Evolutionary conservation across 2,329 filamentous ascomycete species (phyloP), one percentile per base, ranked within the genome.

Genomic region (Verticillium longisporum): DNA sequence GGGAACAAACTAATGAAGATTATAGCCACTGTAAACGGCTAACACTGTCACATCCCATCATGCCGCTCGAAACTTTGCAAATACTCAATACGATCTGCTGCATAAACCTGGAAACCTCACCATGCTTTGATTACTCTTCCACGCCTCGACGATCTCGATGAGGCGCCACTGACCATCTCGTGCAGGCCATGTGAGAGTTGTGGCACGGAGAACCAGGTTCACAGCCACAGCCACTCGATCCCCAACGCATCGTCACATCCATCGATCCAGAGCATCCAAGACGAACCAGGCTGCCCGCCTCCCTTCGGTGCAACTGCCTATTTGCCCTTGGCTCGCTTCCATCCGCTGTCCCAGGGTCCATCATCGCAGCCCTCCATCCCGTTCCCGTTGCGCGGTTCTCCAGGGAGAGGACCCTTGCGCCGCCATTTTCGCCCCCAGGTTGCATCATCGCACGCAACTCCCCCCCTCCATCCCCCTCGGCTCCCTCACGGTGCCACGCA

Each of bases 1-100:
- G 2, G 1, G 1, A 0, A 1, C 0, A 0, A 14, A n/a, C 4
- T 45, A 6, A 1, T 4, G 4, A 26, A 3, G 26, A 3, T 4
- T 26, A 26, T 26, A 26, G 3, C 26, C 26, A 26, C 26, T 26
- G 26, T 4, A 26, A 26, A 3, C 4, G 26, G 3, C 4, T 3
- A 26, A 3, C 4, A 4, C 26, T 26, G n/a, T n/a, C n/a, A n/a
- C 26, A 26, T 26, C 26, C 26, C 26, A 26, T 26, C 26, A 26
- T n/a, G 3, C 26, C 26, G 26, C 26, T 26, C 3, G 26, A 26
- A 26, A 26, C 26, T 26, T 26, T 26, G 26, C 26, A 26, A 26
- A 26, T 26, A 26, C 26, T 26, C 26, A 26, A 26, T 26, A 36
- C 34, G 34, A 50, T 50, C 7, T n/a, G n/a, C n/a, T n/a, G 5